Base-by-base conservation (phyloP, 148 eudicot genomes). In the Mesembryanthemum crystallinum region DNA sequence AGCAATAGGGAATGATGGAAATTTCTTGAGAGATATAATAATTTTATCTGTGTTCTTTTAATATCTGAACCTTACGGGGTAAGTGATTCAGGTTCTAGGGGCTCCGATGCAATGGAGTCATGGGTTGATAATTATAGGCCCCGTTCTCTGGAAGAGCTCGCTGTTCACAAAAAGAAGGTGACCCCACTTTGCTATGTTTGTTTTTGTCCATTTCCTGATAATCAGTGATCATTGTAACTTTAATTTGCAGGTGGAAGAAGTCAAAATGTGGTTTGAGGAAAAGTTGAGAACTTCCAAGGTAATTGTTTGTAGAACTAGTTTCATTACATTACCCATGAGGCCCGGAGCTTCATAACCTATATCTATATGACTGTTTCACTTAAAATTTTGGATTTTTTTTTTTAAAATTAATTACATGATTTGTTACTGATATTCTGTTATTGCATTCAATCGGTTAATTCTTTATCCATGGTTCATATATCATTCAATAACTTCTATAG, bases 161-260 rank as follows among this genome's bases (percentile, higher is more conserved):
- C 90, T 42, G 96, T 95, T 80, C 92, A 95, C 71, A 95, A 90
- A 80, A 95, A 92, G 90, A 95, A 95, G 96, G 98, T 95, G 78
- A 66, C 66, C 8, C 27, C 14, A 55, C 65, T 60, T 51, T 70
- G 42, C 77, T 20, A 52, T 65, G 43, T 28, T 25, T 68, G 51
- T n/a, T 71, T 23, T 60, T 42, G 54, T 78, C 64, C 25, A 23
- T 59, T 64, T 67, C 10, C 42, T 71, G 35, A 27, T 58, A 29
- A 30, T 27, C 18, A 21, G 11, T 79, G 8, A 12, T 37, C 67
- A 3, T 35, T 2, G 43, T 32, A 66, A 14, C 67, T 72, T 82
- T 60, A 25, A 54, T 67, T 74, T 81, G 77, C 89, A 95, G 98
- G 92, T 92, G 83, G 98, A 92, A 83, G 98, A 92, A 83, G 94